A percentile compares a stretch with the other conserved stretches of the same genome.
Conservation (phyloP, 208 protist genomes). For the Angomonas desouzai region DNA sequence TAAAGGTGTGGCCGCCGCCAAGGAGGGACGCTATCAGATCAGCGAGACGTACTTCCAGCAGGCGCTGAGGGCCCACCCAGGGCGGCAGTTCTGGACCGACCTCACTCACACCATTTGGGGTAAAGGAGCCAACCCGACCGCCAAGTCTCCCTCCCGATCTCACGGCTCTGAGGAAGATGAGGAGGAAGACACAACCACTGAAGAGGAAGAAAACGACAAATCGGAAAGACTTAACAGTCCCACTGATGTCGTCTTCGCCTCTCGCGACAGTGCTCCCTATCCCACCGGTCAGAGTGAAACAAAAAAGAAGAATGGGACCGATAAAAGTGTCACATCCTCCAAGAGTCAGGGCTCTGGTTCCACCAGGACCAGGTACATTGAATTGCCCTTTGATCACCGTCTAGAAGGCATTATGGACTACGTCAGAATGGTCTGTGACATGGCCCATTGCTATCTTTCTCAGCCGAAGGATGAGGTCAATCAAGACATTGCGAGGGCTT, state of each 20-base stretch:
- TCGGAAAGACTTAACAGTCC: not conserved
- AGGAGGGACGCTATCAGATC: slow-evolving; percentile 33
- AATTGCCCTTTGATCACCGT: not conserved
- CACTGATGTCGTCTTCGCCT: no score
- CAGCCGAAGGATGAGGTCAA: slow-evolving; percentile 7
- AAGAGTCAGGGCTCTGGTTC: no score
- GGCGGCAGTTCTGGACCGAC: slow-evolving; percentile 26
- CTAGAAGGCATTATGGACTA: slow-evolving; percentile 3
- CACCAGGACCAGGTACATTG: not conserved
- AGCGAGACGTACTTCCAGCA: slow-evolving; percentile 38
- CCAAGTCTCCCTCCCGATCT: not conserved
- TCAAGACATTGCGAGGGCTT: not conserved
- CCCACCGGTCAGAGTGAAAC: no score
- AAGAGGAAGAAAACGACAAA: not conserved
- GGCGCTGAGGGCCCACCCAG: slow-evolving; percentile 33
- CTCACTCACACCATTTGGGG: slow-evolving; percentile 15
- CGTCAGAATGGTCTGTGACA: slow-evolving; percentile 1
- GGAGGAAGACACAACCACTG: not conserved
- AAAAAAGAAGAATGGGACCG: not conserved
- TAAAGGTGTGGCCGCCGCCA: slow-evolving; percentile 22
- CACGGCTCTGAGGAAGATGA: not conserved
- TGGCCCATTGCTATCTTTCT: not conserved
- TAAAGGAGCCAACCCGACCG: not conserved
- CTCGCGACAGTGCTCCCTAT: no score
- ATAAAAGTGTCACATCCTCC: no score